A percentile compares a stretch with the other conserved stretches of the same genome.
These are phyloP conservation scores for Phellinidium pouzarii DNA, from an alignment of 1,284 basidiomycete species.

Conservation along the genomic window DNA sequence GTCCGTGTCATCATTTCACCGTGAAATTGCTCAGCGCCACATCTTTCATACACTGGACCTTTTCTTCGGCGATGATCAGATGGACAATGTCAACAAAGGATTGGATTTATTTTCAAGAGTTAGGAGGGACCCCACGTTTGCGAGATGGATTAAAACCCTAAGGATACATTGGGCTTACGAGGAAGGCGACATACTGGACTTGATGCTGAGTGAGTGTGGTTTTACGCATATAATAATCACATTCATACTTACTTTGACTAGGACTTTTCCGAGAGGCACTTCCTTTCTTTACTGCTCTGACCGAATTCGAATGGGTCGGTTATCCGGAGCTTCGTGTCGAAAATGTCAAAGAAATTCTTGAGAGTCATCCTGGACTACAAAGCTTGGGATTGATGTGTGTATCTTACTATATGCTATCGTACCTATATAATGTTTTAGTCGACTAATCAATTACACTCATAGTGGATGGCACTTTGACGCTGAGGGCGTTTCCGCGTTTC, in stretches of 20 bases:
- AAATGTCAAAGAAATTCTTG: slow-evolving; percentile 49
- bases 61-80: slow-evolving; percentile 55
- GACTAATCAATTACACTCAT: not conserved
- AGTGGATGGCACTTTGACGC: slow-evolving; percentile 65
- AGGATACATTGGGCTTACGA: slow-evolving; percentile 61
- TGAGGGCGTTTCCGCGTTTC: slow-evolving; percentile 56
- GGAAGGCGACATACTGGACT: slow-evolving; percentile 56
- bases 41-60: slow-evolving; percentile 61
- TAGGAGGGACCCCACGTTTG: slow-evolving; percentile 53
- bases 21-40: slow-evolving; percentile 51
- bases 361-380: slow-evolving; percentile 44
- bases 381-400: slow-evolving; percentile 52
- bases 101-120: slow-evolving; percentile 59
- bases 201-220: slow-evolving; percentile 45
- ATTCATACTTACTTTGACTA: slow-evolving; percentile 20
- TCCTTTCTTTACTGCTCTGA: slow-evolving; percentile 50
- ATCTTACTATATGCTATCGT: slow-evolving; percentile 1
- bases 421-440: slow-evolving; percentile 3
- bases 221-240: not conserved
- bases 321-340: slow-evolving; percentile 59
- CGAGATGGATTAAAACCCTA: slow-evolving; percentile 46
- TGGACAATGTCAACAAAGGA: slow-evolving; percentile 47
- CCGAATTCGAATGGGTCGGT: slow-evolving; percentile 66
- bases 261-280: slow-evolving; percentile 54
- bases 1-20: slow-evolving; percentile 53